A percentile compares a stretch with the other conserved stretches of the same genome.
phyloP scores from a whole-genome alignment of 352 stramenopile genomes.

The Globisporangium orthogonon region DNA sequence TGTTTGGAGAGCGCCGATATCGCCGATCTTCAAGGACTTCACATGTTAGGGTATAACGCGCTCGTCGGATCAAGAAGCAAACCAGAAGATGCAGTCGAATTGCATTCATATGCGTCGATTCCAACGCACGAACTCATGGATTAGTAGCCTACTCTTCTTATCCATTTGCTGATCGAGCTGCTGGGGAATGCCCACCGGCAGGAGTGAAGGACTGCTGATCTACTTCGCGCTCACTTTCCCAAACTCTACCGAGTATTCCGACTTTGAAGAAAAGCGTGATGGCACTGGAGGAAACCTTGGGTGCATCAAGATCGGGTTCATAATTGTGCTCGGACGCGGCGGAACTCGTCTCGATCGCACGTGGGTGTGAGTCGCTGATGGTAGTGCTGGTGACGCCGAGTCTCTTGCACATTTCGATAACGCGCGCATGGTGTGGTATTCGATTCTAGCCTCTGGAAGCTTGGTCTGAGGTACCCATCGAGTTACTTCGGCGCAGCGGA shows the following conservation, averaged over 20 bases:
- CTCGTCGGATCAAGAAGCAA: no score
- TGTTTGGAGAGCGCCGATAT: no score
- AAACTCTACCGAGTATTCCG: constrained; percentile 33
- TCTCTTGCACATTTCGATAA: not conserved
- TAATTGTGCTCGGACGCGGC: not conserved
- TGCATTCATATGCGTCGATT: no score
- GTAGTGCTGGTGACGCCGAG: not conserved
- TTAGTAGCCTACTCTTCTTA: no score
- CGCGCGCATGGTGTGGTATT: not conserved
- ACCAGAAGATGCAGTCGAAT: no score
- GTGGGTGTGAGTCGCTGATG: not conserved
- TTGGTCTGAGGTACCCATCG: not conserved
- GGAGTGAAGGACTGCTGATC: not conserved
- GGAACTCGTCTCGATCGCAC: not conserved
- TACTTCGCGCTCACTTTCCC: not conserved
- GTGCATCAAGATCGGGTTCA: constrained; percentile 48
- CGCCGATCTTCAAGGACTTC: no score
- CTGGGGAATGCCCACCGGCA: no score
- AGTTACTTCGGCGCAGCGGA: not conserved
- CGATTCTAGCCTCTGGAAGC: not conserved
- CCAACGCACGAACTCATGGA: no score
- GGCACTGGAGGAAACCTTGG: constrained; percentile 38
- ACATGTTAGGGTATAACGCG: no score
- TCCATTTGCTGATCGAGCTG: no score
- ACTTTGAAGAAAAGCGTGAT: constrained; percentile 28